These are phyloP conservation scores for Forsythia viridissima DNA, from an alignment of 257 asterid species.

Conservation along the genomic window DNA sequence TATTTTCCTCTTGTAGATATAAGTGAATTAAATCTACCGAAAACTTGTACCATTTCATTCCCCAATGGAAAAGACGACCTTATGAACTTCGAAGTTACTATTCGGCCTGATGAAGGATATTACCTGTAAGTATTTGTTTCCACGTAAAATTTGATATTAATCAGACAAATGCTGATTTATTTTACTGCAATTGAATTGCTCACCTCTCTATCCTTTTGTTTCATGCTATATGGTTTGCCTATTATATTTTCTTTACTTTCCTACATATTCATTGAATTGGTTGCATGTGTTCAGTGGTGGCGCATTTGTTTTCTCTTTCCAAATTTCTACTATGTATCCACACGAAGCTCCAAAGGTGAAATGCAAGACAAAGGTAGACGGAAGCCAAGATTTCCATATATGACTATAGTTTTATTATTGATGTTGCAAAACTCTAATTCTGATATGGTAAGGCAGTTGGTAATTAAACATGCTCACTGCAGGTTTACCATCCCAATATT, in stretches of 20 bases:
- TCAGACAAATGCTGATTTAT: not conserved
- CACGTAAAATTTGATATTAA: not conserved
- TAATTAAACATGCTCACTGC: constrained; percentile 18
- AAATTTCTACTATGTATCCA: constrained; percentile 88
- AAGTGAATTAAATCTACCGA: constrained; percentile 62
- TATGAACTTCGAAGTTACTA: constrained; percentile 71
- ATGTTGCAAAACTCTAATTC: not conserved
- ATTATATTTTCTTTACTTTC: not conserved
- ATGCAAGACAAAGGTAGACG: constrained; percentile 94
- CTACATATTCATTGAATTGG: constrained; percentile 1
- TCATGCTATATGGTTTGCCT: not conserved
- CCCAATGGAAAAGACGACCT: constrained; percentile 69
- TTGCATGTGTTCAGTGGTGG: constrained; percentile 38
- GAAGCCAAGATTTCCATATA: not conserved
- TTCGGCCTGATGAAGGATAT: constrained; percentile 68
- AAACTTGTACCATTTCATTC: constrained; percentile 53
- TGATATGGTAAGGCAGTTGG: not conserved
- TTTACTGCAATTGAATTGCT: not conserved
- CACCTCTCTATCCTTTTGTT: not conserved
- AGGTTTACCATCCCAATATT: constrained; percentile 97
- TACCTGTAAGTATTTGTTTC: constrained; percentile 39
- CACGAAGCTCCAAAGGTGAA: constrained; percentile 99
- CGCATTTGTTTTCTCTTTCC: constrained; percentile 78
- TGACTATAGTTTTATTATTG: not conserved
- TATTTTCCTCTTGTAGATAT: constrained; percentile 42